phyloP scores from a whole-genome alignment of 2,329 filamentous ascomycete genomes.

The Penicillium sp. region DNA sequence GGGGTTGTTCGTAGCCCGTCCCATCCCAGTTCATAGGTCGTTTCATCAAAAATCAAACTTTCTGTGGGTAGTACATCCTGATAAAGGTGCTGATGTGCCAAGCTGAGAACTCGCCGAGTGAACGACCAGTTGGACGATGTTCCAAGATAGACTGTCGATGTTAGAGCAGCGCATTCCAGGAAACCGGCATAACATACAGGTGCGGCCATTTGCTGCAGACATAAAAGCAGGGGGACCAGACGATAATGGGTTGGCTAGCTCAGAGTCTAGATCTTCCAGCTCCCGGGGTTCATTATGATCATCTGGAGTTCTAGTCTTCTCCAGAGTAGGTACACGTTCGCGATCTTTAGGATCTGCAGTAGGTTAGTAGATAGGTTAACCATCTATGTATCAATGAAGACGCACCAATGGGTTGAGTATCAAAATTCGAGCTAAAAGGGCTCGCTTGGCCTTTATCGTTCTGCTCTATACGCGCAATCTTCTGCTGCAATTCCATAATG shows the following conservation, averaged over 20 bases:
- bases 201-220: slow-evolving; percentile 41
- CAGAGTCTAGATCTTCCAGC: slow-evolving; percentile 29
- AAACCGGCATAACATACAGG: slow-evolving; percentile 36
- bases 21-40: slow-evolving; percentile 54
- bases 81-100: slow-evolving; percentile 24
- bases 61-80: slow-evolving; percentile 39
- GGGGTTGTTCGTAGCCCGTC: slow-evolving; percentile 41
- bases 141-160: slow-evolving; percentile 27
- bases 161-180: neutral
- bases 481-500: slow-evolving; percentile 38
- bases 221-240: slow-evolving; percentile 44
- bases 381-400: neutral
- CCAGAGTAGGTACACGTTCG: slow-evolving; percentile 18
- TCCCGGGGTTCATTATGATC: slow-evolving; percentile 17
- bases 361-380: slow-evolving; percentile 1
- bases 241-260: slow-evolving; percentile 46
- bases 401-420: slow-evolving; percentile 13
- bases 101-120: slow-evolving; percentile 19
- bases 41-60: slow-evolving; percentile 51
- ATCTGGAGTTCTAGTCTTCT: slow-evolving; percentile 10
- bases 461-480: slow-evolving; percentile 23
- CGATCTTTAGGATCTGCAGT: slow-evolving; percentile 16
- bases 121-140: slow-evolving; percentile 26
- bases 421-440: slow-evolving; percentile 20
- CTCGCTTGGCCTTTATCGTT: slow-evolving; percentile 13